Conservation (phyloP, 768 basidiomycete species). For the Rhodotorula sphaerocarpa region DNA sequence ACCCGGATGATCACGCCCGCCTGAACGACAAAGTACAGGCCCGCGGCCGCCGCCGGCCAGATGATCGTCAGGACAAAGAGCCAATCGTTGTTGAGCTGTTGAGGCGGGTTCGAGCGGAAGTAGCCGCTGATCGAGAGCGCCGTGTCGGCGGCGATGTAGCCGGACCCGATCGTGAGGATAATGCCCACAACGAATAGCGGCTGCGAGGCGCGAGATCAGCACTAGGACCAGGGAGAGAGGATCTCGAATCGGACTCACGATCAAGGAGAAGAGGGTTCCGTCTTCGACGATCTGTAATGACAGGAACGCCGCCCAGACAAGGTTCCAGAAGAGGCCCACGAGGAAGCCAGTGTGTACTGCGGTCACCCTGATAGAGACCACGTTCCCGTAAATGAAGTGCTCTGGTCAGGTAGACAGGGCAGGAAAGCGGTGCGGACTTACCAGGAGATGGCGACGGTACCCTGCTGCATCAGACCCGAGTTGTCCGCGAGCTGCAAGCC, state of each 20-base stretch:
- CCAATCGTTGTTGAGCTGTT: slow-evolving; percentile 57
- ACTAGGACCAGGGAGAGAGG: no score
- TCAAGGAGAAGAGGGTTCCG: slow-evolving; percentile 55
- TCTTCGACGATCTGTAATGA: slow-evolving; percentile 74
- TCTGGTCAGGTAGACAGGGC: background rate
- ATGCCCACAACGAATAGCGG: slow-evolving; percentile 19
- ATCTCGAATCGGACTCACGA: slow-evolving; percentile 9
- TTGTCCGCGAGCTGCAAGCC: slow-evolving; percentile 36
- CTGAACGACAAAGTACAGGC: slow-evolving; percentile 69
- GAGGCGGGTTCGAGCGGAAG: slow-evolving; percentile 55
- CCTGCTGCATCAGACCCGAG: slow-evolving; percentile 27
- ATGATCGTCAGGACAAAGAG: slow-evolving; percentile 73
- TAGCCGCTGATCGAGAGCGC: slow-evolving; percentile 57
- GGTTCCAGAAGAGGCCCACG: slow-evolving; percentile 50
- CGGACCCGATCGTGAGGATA: slow-evolving; percentile 58
- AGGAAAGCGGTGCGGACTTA: background rate
- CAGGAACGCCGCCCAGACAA: slow-evolving; percentile 40
- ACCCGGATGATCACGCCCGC: slow-evolving; percentile 65
- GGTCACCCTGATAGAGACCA: slow-evolving; percentile 40
- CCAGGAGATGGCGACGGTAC: slow-evolving; percentile 20
- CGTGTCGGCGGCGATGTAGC: slow-evolving; percentile 78
- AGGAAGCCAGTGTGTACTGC: slow-evolving; percentile 73
- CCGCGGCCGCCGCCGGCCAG: slow-evolving; percentile 63
- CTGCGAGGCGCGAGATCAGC: background rate
- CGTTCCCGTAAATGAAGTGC: background rate